A percentile compares a stretch with the other conserved stretches of the same genome.
Conservation (phyloP, 164 flowering plant species). For the Umbilicus rupestris region DNA sequence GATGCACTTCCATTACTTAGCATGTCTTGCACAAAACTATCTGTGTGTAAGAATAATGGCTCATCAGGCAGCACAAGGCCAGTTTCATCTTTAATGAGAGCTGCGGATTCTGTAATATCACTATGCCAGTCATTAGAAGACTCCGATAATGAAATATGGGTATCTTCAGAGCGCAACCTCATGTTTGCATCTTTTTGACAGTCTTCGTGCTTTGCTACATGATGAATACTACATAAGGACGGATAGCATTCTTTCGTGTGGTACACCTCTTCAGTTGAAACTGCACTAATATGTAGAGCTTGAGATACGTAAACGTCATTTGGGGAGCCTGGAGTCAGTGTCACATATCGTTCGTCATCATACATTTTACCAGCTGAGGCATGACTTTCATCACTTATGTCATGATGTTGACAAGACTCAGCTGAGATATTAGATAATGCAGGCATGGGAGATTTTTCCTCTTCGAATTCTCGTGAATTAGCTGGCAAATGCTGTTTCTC, state of each 20-base stretch:
- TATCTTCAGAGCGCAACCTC: slow-evolving; percentile 12
- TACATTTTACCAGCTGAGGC: background rate
- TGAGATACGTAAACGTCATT: slow-evolving; percentile 14
- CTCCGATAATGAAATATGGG: slow-evolving; percentile 13
- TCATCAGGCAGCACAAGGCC: slow-evolving; percentile 21
- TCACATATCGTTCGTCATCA: background rate
- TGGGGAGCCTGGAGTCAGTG: slow-evolving; percentile 5
- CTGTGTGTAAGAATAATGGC: slow-evolving; percentile 18
- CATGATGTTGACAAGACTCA: slow-evolving; percentile 15
- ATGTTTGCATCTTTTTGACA: background rate
- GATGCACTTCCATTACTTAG: slow-evolving; percentile 15
- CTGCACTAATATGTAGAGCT: slow-evolving; percentile 16
- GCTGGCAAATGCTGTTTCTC: slow-evolving; percentile 12
- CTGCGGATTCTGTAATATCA: slow-evolving; percentile 16
- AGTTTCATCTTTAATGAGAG: slow-evolving; percentile 55
- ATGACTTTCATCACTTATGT: background rate
- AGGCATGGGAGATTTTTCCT: slow-evolving; percentile 20
- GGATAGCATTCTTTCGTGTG: slow-evolving; percentile 7
- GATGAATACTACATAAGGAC: background rate
- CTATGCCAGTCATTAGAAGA: slow-evolving; percentile 15
- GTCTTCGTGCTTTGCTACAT: background rate
- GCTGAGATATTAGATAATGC: slow-evolving; percentile 18
- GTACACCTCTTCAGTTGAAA: slow-evolving; percentile 9
- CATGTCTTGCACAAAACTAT: slow-evolving; percentile 28
- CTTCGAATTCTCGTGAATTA: slow-evolving; percentile 15